Conservation (phyloP, 2,329 filamentous ascomycete genomes). For the Arachnomyces sp. region DNA sequence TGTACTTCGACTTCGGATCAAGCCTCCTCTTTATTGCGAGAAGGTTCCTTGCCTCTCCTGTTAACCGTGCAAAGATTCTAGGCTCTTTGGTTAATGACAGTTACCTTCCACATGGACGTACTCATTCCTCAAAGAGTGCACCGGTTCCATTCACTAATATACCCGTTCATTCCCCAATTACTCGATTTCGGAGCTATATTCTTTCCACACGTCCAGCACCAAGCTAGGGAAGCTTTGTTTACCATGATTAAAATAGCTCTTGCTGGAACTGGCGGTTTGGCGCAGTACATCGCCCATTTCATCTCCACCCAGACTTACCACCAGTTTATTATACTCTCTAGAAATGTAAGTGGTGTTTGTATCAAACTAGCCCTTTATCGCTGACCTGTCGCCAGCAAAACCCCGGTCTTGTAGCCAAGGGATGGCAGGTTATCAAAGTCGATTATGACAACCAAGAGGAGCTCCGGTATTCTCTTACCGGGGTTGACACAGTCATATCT, state of each 20-base stretch:
- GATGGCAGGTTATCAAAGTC: constrained; percentile 61
- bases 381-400: constrained; percentile 21
- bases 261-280: constrained; percentile 55
- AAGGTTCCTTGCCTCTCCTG: no score
- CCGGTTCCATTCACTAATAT: no score
- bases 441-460: constrained; percentile 55
- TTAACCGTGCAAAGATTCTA: no score
- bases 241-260: constrained; percentile 55
- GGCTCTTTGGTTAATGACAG: no score
- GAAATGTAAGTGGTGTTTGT: constrained; percentile 42
- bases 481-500: constrained; percentile 67
- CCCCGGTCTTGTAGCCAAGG: constrained; percentile 29
- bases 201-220: no score
- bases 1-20: no score
- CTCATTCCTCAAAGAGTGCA: no score
- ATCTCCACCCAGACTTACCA: constrained; percentile 57
- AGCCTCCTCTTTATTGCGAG: no score
- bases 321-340: constrained; percentile 63
- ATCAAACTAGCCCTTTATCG: constrained; percentile 5
- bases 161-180: no score
- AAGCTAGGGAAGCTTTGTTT: no score
- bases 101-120: no score
- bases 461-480: constrained; percentile 59
- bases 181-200: background rate
- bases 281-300: constrained; percentile 50